phyloP scores from a whole-genome alignment of 73 alveolate species.

The Paramecium caudatum region DNA sequence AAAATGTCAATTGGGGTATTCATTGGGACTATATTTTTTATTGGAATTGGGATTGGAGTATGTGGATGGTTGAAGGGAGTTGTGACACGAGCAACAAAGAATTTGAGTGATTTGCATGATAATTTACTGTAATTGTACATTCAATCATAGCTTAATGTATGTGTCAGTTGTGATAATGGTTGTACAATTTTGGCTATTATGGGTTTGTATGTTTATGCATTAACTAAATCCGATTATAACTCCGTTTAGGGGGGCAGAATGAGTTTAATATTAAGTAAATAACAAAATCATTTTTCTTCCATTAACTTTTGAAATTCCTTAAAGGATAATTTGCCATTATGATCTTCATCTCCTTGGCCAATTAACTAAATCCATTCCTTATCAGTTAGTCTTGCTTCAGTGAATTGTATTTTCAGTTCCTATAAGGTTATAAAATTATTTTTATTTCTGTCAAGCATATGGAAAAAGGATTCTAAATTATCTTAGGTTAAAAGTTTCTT shows the following conservation, averaged over 20 bases:
- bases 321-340: conserved; percentile 36
- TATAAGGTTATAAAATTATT: not conserved
- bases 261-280: conserved; percentile 5
- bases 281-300: not conserved
- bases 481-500: not conserved
- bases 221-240: conserved; percentile 60
- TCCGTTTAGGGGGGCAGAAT: conserved; percentile 20
- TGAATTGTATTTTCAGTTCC: conserved; percentile 11
- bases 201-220: conserved; percentile 70
- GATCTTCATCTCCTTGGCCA: conserved; percentile 16
- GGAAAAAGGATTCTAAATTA: not conserved
- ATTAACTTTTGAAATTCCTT: not conserved
- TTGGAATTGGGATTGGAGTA: conserved; percentile 39
- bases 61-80: conserved; percentile 18
- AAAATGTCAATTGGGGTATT: conserved; percentile 25
- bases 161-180: not conserved
- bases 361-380: conserved; percentile 6
- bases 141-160: conserved; percentile 5
- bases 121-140: conserved; percentile 19
- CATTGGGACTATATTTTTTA: conserved; percentile 33
- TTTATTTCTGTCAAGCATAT: conserved; percentile 7
- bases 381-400: conserved; percentile 12
- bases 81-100: conserved; percentile 50
- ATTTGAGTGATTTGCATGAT: conserved; percentile 30
- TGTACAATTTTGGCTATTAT: conserved; percentile 41